phyloP scores from a whole-genome alignment of 306 rosid genomes.

The Begonia peltatifolia region DNA sequence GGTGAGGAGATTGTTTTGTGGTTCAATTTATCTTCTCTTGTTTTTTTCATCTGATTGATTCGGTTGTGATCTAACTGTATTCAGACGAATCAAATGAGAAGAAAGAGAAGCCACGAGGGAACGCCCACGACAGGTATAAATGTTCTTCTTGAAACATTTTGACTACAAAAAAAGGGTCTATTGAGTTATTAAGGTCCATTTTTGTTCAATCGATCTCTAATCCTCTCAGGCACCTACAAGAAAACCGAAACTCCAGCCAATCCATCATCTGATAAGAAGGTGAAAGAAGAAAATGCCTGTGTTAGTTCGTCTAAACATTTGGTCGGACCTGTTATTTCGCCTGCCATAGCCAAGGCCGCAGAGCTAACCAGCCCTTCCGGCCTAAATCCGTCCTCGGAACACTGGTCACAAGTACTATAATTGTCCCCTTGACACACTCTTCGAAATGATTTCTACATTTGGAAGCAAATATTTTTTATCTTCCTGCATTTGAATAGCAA shows the following conservation, averaged over 20 bases:
- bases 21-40: not conserved
- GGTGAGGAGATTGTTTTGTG: constrained; percentile 30
- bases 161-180: not conserved
- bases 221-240: constrained; percentile 36
- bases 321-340: too few species aligned
- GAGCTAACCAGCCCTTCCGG: too few species aligned
- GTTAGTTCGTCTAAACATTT: too few species aligned
- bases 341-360: too few species aligned
- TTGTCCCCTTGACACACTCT: not conserved
- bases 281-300: too few species aligned
- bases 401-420: constrained; percentile 46
- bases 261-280: constrained; percentile 26
- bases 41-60: not conserved
- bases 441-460: too few species aligned
- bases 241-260: constrained; percentile 36
- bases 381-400: too few species aligned
- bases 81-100: constrained; percentile 55
- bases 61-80: constrained; percentile 4
- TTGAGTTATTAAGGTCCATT: not conserved
- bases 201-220: not conserved
- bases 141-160: constrained; percentile 6
- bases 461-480: not conserved
- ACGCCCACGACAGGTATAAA: constrained; percentile 60
- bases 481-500: not conserved
- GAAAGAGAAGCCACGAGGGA: constrained; percentile 72